These are phyloP conservation scores for Elsinoe australis DNA, from an alignment of 2,329 filamentous ascomycete genomes.

Conservation along the genomic window DNA sequence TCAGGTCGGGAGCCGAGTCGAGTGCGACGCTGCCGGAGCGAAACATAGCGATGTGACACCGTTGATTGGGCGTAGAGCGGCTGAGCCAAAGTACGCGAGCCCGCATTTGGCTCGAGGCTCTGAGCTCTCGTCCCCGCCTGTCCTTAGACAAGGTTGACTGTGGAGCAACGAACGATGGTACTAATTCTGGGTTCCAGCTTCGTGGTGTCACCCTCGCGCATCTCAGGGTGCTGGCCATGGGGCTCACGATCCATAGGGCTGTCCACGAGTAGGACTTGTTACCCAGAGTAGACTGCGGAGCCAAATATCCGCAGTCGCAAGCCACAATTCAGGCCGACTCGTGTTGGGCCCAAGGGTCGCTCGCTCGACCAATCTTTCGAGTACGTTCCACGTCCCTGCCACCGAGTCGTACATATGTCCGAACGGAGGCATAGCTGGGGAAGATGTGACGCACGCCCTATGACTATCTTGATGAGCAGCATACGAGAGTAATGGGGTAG, in stretches of 20 bases:
- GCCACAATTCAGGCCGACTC: conserved; percentile 11
- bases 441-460: background rate
- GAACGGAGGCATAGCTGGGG: conserved; percentile 7
- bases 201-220: too few species aligned
- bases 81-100: conserved; percentile 1
- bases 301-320: background rate
- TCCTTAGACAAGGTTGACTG: conserved; percentile 6
- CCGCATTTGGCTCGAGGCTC: conserved; percentile 11
- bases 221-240: background rate
- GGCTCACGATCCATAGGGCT: conserved; percentile 7
- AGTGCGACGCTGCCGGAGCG: conserved; percentile 10
- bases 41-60: conserved; percentile 9
- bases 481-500: conserved; percentile 9
- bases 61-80: conserved; percentile 12
- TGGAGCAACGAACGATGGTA: conserved; percentile 8
- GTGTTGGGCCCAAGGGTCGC: background rate
- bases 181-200: conserved; percentile 11
- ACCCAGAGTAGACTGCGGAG: background rate
- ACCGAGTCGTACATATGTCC: conserved; percentile 11
- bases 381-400: background rate
- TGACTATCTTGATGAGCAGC: background rate
- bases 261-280: background rate
- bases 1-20: conserved; percentile 5
- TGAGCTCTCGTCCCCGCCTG: background rate
- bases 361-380: conserved; percentile 1